These are phyloP conservation scores for Xylaria nigripes DNA, from an alignment of 495 filamentous ascomycete genomes.

Conservation along the genomic window DNA sequence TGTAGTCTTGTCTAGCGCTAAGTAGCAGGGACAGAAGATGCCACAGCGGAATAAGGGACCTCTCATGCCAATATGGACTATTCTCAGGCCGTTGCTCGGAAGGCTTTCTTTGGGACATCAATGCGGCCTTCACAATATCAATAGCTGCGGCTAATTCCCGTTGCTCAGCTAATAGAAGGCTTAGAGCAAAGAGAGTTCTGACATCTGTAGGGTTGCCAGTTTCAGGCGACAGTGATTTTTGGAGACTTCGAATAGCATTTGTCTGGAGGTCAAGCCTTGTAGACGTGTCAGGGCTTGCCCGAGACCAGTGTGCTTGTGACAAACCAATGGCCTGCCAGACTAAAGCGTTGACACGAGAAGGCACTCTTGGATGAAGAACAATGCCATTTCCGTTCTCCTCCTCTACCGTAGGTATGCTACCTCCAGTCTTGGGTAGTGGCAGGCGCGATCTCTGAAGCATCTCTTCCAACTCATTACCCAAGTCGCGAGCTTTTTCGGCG, in stretches of 20 bases:
- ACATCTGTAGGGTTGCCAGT: constrained; percentile 53
- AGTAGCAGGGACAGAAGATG: constrained; percentile 80
- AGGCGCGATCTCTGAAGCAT: constrained; percentile 41
- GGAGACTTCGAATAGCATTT: constrained; percentile 64
- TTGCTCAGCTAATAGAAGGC: constrained; percentile 69
- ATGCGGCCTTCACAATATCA: constrained; percentile 57
- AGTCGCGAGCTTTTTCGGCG: constrained; percentile 64
- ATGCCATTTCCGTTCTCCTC: constrained; percentile 29
- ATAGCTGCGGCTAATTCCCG: constrained; percentile 70
- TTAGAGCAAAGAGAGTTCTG: constrained; percentile 71
- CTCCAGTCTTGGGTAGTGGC: constrained; percentile 15
- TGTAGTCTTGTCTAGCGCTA: constrained; percentile 78
- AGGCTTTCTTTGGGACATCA: constrained; percentile 33
- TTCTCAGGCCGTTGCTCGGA: constrained; percentile 30
- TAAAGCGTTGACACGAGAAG: constrained; percentile 49
- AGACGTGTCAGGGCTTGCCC: constrained; percentile 64
- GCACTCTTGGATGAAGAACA: constrained; percentile 36
- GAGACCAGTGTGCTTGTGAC: constrained; percentile 76
- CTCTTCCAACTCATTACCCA: constrained; percentile 57
- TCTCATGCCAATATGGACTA: constrained; percentile 40
- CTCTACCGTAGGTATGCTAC: constrained; percentile 18
- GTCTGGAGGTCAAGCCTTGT: constrained; percentile 58
- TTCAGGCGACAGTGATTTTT: constrained; percentile 58
- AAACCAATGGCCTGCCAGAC: constrained; percentile 77
- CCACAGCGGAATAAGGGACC: constrained; percentile 63